phyloP scores from a whole-genome alignment of 2,329 filamentous ascomycete species.

The Botrytis elliptica region DNA sequence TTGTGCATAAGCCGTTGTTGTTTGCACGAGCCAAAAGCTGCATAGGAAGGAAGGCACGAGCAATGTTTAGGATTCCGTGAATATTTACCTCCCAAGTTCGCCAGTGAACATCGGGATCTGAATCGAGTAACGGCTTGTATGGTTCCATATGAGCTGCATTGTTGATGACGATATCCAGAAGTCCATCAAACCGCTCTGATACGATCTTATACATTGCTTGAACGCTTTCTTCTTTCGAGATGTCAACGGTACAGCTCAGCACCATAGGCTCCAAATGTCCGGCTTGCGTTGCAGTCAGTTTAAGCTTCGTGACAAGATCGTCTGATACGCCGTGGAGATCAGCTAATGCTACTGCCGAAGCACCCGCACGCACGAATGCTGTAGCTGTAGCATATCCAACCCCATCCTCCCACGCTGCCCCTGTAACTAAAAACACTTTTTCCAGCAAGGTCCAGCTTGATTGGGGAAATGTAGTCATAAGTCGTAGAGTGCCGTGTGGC shows the following conservation, averaged over 20 bases:
- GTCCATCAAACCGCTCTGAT: slow-evolving; percentile 14
- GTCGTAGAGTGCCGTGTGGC: slow-evolving; percentile 3
- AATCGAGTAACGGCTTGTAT: slow-evolving; percentile 21
- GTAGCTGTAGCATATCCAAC: slow-evolving; percentile 19
- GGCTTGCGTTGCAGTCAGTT: slow-evolving; percentile 12
- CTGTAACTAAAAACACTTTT: slow-evolving; percentile 10
- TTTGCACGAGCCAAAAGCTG: slow-evolving; percentile 20
- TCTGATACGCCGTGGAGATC: not conserved
- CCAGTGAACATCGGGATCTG: slow-evolving; percentile 26
- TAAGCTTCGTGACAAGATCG: not conserved
- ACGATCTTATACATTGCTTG: not conserved
- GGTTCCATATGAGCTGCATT: slow-evolving; percentile 28
- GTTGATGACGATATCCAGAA: slow-evolving; percentile 31
- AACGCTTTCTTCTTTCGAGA: not conserved
- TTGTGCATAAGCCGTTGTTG: slow-evolving; percentile 40
- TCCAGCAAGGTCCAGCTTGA: slow-evolving; percentile 1
- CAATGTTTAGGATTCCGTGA: slow-evolving; percentile 24
- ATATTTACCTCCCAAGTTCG: slow-evolving; percentile 30
- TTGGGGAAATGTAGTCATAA: slow-evolving; percentile 14
- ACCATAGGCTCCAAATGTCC: slow-evolving; percentile 4
- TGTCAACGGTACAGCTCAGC: slow-evolving; percentile 8
- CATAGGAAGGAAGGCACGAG: slow-evolving; percentile 27
- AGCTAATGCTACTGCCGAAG: slow-evolving; percentile 15
- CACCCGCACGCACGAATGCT: slow-evolving; percentile 14
- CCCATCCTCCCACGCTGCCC: slow-evolving; percentile 17